Conservation (phyloP, 495 filamentous ascomycete genomes). For the Ramalina intermedia region DNA sequence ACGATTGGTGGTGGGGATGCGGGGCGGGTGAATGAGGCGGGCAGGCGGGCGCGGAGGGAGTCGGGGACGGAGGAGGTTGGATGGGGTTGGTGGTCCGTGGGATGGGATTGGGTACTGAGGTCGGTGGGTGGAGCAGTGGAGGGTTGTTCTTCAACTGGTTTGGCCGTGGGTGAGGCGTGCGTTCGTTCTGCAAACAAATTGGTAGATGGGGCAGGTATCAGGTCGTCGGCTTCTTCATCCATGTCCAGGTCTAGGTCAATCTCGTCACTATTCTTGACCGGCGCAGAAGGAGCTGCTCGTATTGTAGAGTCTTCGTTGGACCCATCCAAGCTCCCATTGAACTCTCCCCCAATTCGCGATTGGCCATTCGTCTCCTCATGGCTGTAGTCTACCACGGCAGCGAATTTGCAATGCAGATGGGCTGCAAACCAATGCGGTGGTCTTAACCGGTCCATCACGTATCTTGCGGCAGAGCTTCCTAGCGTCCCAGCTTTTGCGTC, state of each 20-base stretch:
- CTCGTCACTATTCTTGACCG: slow-evolving; percentile 30
- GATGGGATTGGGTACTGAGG: not conserved
- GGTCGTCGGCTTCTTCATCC: slow-evolving; percentile 18
- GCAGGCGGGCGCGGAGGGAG: slow-evolving; percentile 49
- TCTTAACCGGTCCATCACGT: slow-evolving; percentile 64
- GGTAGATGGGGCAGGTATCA: not conserved
- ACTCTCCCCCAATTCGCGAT: not conserved
- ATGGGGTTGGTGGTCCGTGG: too few relatives aligned
- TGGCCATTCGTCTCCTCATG: slow-evolving; percentile 7
- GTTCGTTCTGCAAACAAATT: not conserved
- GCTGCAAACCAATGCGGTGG: slow-evolving; percentile 89
- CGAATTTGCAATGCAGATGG: slow-evolving; percentile 77
- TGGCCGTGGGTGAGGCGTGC: slow-evolving; percentile 11
- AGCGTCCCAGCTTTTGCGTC: slow-evolving; percentile 62
- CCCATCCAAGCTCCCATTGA: slow-evolving; percentile 10
- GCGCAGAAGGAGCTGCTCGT: not conserved
- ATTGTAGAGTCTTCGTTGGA: slow-evolving; percentile 16
- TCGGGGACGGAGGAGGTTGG: slow-evolving; percentile 28
- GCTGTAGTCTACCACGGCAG: slow-evolving; percentile 54
- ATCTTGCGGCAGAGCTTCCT: slow-evolving; percentile 61
- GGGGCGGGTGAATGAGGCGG: slow-evolving; percentile 44
- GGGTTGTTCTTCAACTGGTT: not conserved
- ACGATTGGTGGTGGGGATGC: slow-evolving; percentile 8
- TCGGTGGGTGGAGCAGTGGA: not conserved
- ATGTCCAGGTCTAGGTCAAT: slow-evolving; percentile 43